Evolutionary conservation across 352 stramenopile species (phyloP).

Genomic region (Phytophthora agathidicida): DNA sequence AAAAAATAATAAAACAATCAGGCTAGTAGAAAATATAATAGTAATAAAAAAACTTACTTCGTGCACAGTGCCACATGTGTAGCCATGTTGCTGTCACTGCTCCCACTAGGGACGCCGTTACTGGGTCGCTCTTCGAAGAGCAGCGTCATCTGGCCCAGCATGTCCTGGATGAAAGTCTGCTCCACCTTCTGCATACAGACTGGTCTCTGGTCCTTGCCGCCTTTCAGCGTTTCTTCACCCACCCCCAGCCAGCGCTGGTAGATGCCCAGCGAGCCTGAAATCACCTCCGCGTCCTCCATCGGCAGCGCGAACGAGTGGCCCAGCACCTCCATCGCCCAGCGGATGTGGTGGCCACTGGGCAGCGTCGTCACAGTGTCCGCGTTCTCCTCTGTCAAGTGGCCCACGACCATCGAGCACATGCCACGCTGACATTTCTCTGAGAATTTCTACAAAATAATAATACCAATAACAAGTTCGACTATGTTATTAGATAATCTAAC

Average conservation of each 20-base stretch:
- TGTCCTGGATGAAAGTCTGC: constrained; percentile 87
- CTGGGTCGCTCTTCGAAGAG: constrained; percentile 81
- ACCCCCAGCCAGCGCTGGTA: constrained; percentile 87
- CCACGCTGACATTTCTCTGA: constrained; percentile 87
- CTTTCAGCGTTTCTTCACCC: constrained; percentile 33
- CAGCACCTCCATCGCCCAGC: constrained; percentile 88
- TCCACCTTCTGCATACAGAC: constrained; percentile 84
- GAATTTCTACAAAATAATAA: constrained; percentile 66
- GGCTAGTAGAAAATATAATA: neutral
- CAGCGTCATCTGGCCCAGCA: constrained; percentile 88
- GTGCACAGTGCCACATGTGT: constrained; percentile 80
- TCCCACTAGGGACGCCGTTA: constrained; percentile 22
- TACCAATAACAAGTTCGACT: too few relatives aligned
- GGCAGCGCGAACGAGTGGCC: constrained; percentile 84
- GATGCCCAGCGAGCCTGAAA: constrained; percentile 74
- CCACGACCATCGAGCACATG: constrained; percentile 84
- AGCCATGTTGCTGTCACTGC: constrained; percentile 40
- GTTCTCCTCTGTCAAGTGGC: constrained; percentile 61
- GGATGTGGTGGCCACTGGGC: constrained; percentile 77
- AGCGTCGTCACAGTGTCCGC: constrained; percentile 60
- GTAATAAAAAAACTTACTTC: constrained; percentile 39
- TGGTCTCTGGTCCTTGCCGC: constrained; percentile 56
- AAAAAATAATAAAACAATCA: constrained; percentile 1
- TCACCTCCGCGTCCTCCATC: constrained; percentile 87
- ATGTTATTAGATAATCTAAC: too few relatives aligned